Evolutionary conservation across 192 early-diverging fungal species (phyloP).

Genomic region (Coemansia sp.): DNA sequence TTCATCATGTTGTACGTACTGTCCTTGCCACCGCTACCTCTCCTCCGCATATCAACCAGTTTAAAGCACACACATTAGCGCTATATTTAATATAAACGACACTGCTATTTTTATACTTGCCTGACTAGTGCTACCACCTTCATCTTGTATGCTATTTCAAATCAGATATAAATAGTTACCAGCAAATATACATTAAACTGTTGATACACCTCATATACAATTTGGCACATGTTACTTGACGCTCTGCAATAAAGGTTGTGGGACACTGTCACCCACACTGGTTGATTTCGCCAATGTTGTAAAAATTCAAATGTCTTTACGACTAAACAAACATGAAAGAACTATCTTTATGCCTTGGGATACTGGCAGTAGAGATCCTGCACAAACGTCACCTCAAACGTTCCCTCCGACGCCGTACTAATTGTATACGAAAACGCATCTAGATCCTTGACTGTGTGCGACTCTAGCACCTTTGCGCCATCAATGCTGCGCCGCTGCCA

Average conservation of each 20-base stretch:
- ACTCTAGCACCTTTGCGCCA: conserved; percentile 35
- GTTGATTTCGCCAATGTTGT: no score
- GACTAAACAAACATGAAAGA: neutral
- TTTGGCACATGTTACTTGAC: no score
- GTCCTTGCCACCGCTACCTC: conserved; percentile 91
- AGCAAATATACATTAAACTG: no score
- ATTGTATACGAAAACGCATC: conserved; percentile 50
- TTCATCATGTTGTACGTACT: conserved; percentile 95
- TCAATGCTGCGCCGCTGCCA: conserved; percentile 53
- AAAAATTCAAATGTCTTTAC: no score
- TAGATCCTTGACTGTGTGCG: conserved; percentile 61
- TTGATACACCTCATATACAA: no score
- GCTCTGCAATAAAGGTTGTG: no score
- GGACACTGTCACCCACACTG: no score
- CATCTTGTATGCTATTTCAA: conserved; percentile 12
- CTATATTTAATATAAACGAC: neutral
- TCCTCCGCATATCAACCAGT: neutral
- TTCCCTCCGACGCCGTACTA: conserved; percentile 60
- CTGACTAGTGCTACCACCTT: conserved; percentile 49
- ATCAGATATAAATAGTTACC: no score
- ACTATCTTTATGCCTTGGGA: conserved; percentile 44
- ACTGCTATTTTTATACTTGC: conserved; percentile 1
- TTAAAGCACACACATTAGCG: neutral
- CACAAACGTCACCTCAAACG: conserved; percentile 63
- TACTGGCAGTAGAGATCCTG: conserved; percentile 64